Conservation (phyloP, 2,329 filamentous ascomycete genomes). For the Aspergillus vadensis region DNA sequence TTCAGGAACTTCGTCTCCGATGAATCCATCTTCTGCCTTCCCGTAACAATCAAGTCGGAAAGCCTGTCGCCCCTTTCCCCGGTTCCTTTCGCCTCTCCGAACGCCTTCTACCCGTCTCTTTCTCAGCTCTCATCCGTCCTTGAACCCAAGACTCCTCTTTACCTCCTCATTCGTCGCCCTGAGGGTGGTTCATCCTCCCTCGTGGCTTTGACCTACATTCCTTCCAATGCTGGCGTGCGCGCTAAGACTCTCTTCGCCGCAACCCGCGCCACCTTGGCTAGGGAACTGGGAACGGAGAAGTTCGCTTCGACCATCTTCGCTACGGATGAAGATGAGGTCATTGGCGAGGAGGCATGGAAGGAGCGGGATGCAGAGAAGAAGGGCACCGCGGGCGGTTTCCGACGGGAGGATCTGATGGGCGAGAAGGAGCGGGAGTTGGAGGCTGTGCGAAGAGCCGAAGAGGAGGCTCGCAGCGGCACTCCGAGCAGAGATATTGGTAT, state of each 20-base stretch:
- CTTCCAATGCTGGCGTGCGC: slow-evolving; percentile 63
- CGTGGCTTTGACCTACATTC: slow-evolving; percentile 64
- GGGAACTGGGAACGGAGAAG: slow-evolving; percentile 63
- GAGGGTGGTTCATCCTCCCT: slow-evolving; percentile 30
- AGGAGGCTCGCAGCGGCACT: slow-evolving; percentile 58
- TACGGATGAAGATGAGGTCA: slow-evolving; percentile 61
- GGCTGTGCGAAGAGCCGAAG: slow-evolving; percentile 61
- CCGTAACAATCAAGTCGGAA: slow-evolving; percentile 50
- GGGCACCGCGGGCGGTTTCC: slow-evolving; percentile 28
- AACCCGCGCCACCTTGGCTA: slow-evolving; percentile 61
- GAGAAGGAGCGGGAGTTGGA: slow-evolving; percentile 61
- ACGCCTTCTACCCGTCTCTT: slow-evolving; percentile 56
- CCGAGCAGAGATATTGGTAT: slow-evolving; percentile 51
- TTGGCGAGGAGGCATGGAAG: slow-evolving; percentile 55
- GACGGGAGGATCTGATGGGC: slow-evolving; percentile 58
- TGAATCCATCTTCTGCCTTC: slow-evolving; percentile 47
- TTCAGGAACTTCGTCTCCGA: slow-evolving; percentile 48
- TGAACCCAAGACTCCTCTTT: slow-evolving; percentile 58
- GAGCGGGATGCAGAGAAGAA: slow-evolving; percentile 53
- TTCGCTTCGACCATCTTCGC: slow-evolving; percentile 62
- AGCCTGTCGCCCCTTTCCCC: slow-evolving; percentile 44
- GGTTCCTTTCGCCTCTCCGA: slow-evolving; percentile 41
- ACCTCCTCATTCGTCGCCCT: slow-evolving; percentile 61
- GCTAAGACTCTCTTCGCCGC: slow-evolving; percentile 68
- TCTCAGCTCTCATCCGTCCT: slow-evolving; percentile 53